Evolutionary conservation across 345 rosid genomes (phyloP).

Genomic region (Citrus trifoliata): DNA sequence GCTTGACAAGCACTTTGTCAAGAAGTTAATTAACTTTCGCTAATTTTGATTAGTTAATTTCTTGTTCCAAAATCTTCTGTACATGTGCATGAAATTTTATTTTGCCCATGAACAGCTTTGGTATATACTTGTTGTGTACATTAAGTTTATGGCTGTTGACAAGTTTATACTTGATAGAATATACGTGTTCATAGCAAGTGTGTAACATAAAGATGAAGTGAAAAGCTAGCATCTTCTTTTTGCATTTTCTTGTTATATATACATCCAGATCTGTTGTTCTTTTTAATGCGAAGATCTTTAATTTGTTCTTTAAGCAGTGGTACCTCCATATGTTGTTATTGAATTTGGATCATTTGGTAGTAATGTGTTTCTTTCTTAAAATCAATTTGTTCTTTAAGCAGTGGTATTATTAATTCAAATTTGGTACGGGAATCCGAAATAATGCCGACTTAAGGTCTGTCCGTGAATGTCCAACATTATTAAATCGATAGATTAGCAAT

Average conservation of each 20-base stretch:
- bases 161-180: not conserved
- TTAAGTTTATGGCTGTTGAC: not conserved
- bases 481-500: too few species aligned
- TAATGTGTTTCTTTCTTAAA: too few species aligned
- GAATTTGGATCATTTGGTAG: too few species aligned
- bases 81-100: not conserved
- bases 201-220: not conserved
- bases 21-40: not conserved
- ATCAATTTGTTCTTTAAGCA: too few species aligned
- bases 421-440: too few species aligned
- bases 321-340: too few species aligned
- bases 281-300: too few species aligned
- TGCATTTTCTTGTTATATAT: not conserved
- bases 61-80: constrained; percentile 2
- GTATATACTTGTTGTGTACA: not conserved
- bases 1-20: not conserved
- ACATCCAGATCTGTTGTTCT: not conserved
- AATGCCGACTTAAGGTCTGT: too few species aligned
- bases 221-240: not conserved
- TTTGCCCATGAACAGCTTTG: not conserved
- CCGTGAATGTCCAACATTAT: too few species aligned
- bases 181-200: not conserved
- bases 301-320: too few species aligned
- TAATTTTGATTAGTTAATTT: not conserved
- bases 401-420: too few species aligned